Conservation (phyloP, 208 protist species). For the Angomonas ambiguus region DNA sequence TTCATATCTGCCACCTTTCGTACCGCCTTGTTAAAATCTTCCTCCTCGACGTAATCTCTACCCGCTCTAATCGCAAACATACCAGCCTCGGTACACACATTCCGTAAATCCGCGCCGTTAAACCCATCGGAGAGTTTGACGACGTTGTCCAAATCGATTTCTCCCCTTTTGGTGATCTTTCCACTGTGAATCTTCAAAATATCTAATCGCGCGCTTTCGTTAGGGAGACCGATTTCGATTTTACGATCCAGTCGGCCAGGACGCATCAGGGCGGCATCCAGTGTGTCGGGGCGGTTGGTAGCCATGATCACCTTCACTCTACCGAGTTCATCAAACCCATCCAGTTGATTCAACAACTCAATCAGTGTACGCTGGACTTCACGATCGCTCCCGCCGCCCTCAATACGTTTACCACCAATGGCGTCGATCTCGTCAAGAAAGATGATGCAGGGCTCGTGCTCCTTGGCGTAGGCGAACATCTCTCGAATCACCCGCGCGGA, state of each 20-base stretch:
- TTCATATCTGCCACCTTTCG: conserved; percentile 98
- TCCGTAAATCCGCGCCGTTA: conserved; percentile 98
- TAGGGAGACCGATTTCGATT: conserved; percentile 98
- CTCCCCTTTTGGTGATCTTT: conserved; percentile 96
- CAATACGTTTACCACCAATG: conserved; percentile 98
- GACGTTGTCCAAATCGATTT: conserved; percentile 98
- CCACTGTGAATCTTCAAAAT: conserved; percentile 98
- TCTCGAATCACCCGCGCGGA: conserved; percentile 97
- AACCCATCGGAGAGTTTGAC: conserved; percentile 99
- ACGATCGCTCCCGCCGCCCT: conserved; percentile 97
- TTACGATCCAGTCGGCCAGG: conserved; percentile 96
- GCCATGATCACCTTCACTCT: conserved; percentile 99
- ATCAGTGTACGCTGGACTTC: conserved; percentile 99
- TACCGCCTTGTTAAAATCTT: conserved; percentile 99
- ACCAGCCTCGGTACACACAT: conserved; percentile 99
- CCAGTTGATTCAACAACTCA: conserved; percentile 99
- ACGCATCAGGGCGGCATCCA: conserved; percentile 97
- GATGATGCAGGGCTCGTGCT: conserved; percentile 99
- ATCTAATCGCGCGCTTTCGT: conserved; percentile 96
- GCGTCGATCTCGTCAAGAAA: conserved; percentile 99
- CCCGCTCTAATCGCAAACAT: conserved; percentile 98
- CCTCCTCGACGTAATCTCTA: conserved; percentile 96
- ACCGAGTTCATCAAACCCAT: conserved; percentile 97
- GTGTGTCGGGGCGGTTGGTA: conserved; percentile 96
- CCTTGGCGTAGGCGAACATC: conserved; percentile 98